Evolutionary conservation across 805 yeast genomes (phyloP), one percentile per base, ranked within the genome.

Genomic region (Blastobotrys chiropterorum): DNA sequence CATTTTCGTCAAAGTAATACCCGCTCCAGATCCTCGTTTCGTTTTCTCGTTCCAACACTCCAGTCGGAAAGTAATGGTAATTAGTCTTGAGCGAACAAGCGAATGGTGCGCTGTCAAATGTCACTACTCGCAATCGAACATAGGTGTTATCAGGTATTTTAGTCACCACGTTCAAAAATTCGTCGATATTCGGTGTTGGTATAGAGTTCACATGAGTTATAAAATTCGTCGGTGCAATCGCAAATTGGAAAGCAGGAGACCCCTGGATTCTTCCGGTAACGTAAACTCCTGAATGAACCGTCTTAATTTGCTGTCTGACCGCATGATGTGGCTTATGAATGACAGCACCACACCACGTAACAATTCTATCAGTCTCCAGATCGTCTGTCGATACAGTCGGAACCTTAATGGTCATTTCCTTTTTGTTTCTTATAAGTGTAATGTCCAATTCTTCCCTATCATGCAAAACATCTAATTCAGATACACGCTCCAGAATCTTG

Each of bases 271-370:
- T 79, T 20, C 82, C 75, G 1, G 89, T 83, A 50, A 89, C 83
- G 63, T 90, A 90, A n/a, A 90, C 94, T 50, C 80, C 82, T 15
- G 92, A 83, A 11, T 95, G 96, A 49, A 88, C 72, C 51, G 78
- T 74, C 49, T 80, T 79, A 78, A 86, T 83, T 39, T 86, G 81
- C 70, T 90, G 96, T 56, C 90, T 80, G 15, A 90, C 96, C 6
- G 94, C 92, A 63, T 86, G 95, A 67, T 89, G 97, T n/a, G 97
- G 96, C 39, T 81, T 77, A 64, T 90, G 97, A 34, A 90, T 67
- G 3, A 85, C 70, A 40, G 90, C 83, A 19, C 97, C 97, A 49
- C 90, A 80, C 94, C 96, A 90, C 47, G 78, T 74, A 6, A 86
- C 83, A 40, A 88, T 71, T 51, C 83, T 82, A 39, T 79, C 77